Evolutionary conservation across 805 yeast species (phyloP).

Genomic region (Priceomyces haplophilus): DNA sequence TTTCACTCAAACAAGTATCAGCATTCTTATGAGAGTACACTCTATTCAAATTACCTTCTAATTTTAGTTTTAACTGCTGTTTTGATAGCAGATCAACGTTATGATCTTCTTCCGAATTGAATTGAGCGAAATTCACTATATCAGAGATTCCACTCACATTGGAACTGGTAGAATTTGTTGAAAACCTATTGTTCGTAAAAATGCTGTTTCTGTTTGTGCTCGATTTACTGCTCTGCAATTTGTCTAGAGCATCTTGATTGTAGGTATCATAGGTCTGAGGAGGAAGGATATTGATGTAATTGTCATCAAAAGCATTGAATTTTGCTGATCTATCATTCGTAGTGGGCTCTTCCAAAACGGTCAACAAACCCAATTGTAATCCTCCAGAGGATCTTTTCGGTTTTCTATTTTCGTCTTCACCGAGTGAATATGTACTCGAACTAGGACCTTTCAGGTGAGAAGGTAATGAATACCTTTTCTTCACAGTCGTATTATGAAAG

Average conservation of each 20-base stretch:
- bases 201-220: slow-evolving; percentile 24
- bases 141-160: slow-evolving; percentile 47
- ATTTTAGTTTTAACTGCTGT: slow-evolving; percentile 29
- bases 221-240: slow-evolving; percentile 9
- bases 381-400: slow-evolving; percentile 32
- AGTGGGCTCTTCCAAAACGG: slow-evolving; percentile 35
- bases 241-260: slow-evolving; percentile 35
- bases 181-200: slow-evolving; percentile 50
- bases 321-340: not conserved
- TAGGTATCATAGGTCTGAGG: slow-evolving; percentile 27
- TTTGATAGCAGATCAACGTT: slow-evolving; percentile 20
- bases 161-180: slow-evolving; percentile 49
- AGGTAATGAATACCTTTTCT: slow-evolving; percentile 25
- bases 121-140: slow-evolving; percentile 46
- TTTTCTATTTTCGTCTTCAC: not conserved
- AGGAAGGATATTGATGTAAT: slow-evolving; percentile 22
- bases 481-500: slow-evolving; percentile 30
- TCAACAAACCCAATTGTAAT: slow-evolving; percentile 34
- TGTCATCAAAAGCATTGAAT: slow-evolving; percentile 21
- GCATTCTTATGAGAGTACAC: slow-evolving; percentile 22
- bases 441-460: slow-evolving; percentile 7
- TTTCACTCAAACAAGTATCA: not conserved
- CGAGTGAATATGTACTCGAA: not conserved
- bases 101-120: slow-evolving; percentile 32
- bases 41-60: slow-evolving; percentile 39